Evolutionary conservation across 2,329 filamentous ascomycete genomes (phyloP).

Genomic region (Diaporthe citrichinensis): DNA sequence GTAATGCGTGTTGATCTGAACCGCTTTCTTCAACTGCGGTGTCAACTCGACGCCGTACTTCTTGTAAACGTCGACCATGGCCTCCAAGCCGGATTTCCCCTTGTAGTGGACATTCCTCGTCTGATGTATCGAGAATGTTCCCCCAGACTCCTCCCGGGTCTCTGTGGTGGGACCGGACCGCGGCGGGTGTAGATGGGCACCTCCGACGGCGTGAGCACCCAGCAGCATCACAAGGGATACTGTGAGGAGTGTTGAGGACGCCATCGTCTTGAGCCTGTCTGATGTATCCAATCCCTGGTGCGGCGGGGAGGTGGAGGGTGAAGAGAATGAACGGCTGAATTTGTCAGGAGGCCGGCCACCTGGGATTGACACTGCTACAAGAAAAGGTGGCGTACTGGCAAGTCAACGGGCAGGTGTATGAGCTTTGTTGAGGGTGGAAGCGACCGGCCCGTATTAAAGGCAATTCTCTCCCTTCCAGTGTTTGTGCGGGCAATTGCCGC

Average conservation of each 20-base stretch:
- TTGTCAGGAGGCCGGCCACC: conserved; percentile 15
- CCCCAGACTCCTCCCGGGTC: background rate
- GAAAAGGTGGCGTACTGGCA: background rate
- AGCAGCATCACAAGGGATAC: conserved; percentile 12
- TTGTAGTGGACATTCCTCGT: background rate
- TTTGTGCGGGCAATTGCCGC: background rate
- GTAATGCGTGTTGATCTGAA: background rate
- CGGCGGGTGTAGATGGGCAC: background rate
- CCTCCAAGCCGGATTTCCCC: conserved; percentile 17
- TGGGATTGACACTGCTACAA: background rate
- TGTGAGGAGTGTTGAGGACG: background rate
- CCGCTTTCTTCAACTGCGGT: background rate
- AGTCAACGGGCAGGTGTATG: background rate
- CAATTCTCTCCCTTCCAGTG: background rate
- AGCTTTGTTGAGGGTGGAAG: background rate
- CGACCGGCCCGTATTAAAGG: background rate
- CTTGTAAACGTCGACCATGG: conserved; percentile 22
- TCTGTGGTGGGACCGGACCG: background rate
- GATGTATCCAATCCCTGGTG: background rate
- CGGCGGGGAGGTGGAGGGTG: background rate
- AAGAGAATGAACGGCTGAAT: background rate
- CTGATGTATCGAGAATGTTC: conserved; percentile 3
- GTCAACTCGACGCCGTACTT: conserved; percentile 22
- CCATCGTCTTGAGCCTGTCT: background rate
- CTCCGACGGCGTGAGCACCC: conserved; percentile 2